phyloP scores from a whole-genome alignment of 495 filamentous ascomycete genomes.

The Trichoderma asperelloides region DNA sequence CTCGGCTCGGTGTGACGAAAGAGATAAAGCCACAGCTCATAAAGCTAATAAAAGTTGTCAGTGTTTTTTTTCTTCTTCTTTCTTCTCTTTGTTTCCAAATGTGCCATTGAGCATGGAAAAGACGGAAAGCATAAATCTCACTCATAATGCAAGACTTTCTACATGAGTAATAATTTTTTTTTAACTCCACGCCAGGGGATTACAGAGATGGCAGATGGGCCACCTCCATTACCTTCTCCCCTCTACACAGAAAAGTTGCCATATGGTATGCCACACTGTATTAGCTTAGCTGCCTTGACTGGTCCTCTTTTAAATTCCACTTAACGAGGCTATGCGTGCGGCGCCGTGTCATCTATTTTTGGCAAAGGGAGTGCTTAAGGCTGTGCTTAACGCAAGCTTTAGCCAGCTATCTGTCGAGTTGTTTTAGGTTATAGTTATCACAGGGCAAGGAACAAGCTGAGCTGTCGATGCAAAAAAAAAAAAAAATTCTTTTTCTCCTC shows the following conservation, averaged over 20 bases:
- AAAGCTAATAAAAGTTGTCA: background rate
- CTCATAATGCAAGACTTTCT: background rate
- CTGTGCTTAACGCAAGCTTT: too few relatives aligned
- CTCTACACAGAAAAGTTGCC: background rate
- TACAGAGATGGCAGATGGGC: background rate
- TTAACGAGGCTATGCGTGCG: background rate
- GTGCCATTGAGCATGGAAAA: background rate
- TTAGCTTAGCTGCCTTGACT: background rate
- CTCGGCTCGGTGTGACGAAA: background rate
- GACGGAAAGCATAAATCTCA: background rate
- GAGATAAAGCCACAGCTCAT: background rate
- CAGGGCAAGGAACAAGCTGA: background rate
- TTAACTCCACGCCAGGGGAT: background rate
- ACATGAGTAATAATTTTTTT: background rate
- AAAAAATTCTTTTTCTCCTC: background rate
- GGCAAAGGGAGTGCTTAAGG: background rate
- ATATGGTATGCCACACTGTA: background rate
- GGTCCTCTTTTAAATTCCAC: background rate
- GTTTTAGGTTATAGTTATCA: background rate
- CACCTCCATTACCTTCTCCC: background rate
- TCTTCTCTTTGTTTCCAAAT: background rate
- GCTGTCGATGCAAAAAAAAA: background rate
- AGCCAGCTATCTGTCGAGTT: background rate
- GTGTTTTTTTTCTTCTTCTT: background rate
- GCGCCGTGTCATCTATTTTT: background rate